Conservation (phyloP, 495 filamentous ascomycete genomes). For the Aspergillus ostianus region DNA sequence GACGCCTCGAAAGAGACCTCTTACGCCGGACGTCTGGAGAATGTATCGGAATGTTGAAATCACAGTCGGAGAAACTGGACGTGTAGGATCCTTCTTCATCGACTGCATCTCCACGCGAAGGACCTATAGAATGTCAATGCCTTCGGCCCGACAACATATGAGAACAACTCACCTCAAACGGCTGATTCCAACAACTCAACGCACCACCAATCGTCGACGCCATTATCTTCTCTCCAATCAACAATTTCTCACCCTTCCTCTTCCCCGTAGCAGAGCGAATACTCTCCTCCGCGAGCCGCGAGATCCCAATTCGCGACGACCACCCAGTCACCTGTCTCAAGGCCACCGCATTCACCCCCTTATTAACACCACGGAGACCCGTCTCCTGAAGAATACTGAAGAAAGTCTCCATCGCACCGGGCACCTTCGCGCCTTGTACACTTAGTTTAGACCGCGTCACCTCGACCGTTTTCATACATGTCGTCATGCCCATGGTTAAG, state of each 20-base stretch:
- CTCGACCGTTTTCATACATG: conserved; percentile 20
- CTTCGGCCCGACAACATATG: too few relatives aligned
- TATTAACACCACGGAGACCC: conserved; percentile 10
- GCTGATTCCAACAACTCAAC: conserved; percentile 21
- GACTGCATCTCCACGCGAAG: conserved; percentile 21
- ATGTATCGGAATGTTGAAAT: conserved; percentile 14
- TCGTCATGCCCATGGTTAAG: conserved; percentile 14
- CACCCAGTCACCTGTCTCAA: conserved; percentile 17
- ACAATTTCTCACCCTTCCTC: conserved; percentile 5
- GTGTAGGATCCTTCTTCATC: conserved; percentile 17
- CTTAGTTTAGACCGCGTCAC: conserved; percentile 10
- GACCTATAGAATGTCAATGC: too few relatives aligned
- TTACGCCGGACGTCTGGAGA: conserved; percentile 6
- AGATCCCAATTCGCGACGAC: conserved; percentile 18
- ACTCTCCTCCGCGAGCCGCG: conserved; percentile 18
- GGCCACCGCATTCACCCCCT: conserved; percentile 18
- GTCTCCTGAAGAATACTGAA: conserved; percentile 5
- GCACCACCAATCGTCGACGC: conserved; percentile 18
- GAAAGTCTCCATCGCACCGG: conserved; percentile 8
- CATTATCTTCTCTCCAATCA: conserved; percentile 17
- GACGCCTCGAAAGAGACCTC: conserved; percentile 17
- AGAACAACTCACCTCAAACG: conserved; percentile 12
- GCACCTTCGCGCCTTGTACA: conserved; percentile 3
- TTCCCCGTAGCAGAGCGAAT: conserved; percentile 12
- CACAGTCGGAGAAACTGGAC: conserved; percentile 14